Evolutionary conservation across 805 yeast genomes (phyloP).

Genomic region (Monosporozyma servazzii): DNA sequence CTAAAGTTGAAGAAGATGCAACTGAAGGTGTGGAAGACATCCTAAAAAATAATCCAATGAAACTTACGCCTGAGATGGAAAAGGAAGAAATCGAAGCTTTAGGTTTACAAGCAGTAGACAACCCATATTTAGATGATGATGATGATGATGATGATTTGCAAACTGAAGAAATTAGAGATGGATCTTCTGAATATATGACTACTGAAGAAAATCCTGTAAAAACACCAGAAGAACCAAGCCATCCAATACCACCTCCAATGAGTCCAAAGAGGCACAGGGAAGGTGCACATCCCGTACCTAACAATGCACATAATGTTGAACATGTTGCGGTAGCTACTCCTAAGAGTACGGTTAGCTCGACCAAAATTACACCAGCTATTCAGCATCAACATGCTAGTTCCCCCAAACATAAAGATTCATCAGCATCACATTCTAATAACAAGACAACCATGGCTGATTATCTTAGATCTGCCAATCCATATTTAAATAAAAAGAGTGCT

Average conservation of each 20-base stretch:
- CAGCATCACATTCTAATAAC: neutral
- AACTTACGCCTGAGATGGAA: neutral
- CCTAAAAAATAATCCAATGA: neutral
- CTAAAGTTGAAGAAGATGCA: neutral
- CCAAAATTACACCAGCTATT: neutral
- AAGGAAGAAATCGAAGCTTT: neutral
- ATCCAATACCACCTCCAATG: constrained; percentile 3
- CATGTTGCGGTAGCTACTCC: neutral
- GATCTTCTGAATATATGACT: neutral
- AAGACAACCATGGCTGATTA: constrained; percentile 38
- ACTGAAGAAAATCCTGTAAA: constrained; percentile 3
- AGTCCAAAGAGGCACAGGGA: constrained; percentile 1
- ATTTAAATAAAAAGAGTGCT: constrained; percentile 4
- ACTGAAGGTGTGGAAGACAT: neutral
- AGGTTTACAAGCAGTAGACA: neutral
- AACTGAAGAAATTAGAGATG: neutral
- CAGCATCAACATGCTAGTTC: neutral
- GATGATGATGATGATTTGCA: neutral
- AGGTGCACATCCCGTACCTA: neutral
- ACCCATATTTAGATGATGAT: neutral
- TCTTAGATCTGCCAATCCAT: constrained; percentile 34
- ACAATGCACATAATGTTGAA: neutral
- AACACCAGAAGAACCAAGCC: constrained; percentile 2
- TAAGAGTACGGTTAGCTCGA: neutral
- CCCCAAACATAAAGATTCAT: neutral